A percentile compares a stretch with the other conserved stretches of the same genome.
Conservation (phyloP, 352 stramenopile species). For the Phytophthora ramorum region DNA sequence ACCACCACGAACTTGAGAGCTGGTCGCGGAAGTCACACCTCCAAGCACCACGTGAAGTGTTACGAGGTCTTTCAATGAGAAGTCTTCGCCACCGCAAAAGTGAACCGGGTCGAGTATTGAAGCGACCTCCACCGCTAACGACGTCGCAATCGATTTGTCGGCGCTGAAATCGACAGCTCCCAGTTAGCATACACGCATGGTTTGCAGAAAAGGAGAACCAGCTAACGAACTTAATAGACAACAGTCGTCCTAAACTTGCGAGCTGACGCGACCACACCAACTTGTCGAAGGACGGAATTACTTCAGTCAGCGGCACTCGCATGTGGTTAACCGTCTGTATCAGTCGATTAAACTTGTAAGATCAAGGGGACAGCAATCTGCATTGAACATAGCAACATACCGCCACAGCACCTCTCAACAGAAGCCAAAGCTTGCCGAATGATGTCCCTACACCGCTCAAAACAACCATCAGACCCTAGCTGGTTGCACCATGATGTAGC, state of each 20-base stretch:
- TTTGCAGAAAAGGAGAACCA: background rate
- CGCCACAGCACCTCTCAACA: slow-evolving; percentile 19
- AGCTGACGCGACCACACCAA: slow-evolving; percentile 16
- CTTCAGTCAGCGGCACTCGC: slow-evolving; percentile 26
- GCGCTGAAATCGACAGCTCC: background rate
- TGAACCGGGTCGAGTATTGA: slow-evolving; percentile 18
- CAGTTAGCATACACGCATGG: background rate
- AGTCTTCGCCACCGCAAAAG: slow-evolving; percentile 15
- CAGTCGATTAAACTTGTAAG: background rate
- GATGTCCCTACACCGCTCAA: slow-evolving; percentile 8
- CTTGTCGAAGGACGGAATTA: slow-evolving; percentile 15
- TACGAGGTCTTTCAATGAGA: slow-evolving; percentile 18
- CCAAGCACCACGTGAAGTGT: slow-evolving; percentile 34
- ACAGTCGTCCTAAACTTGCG: slow-evolving; percentile 9
- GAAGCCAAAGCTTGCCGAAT: slow-evolving; percentile 24
- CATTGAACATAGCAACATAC: background rate
- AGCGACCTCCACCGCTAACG: slow-evolving; percentile 15
- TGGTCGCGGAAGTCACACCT: slow-evolving; percentile 15
- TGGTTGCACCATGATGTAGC: background rate
- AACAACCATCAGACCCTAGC: background rate
- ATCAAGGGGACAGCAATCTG: background rate
- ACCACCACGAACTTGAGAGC: slow-evolving; percentile 20
- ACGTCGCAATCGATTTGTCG: slow-evolving; percentile 8
- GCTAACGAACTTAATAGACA: slow-evolving; percentile 13
- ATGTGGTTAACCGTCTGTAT: slow-evolving; percentile 30